A percentile compares a stretch with the other conserved stretches of the same genome.
Conservation (phyloP, 768 basidiomycete species). For the Myochromella boudieri region DNA sequence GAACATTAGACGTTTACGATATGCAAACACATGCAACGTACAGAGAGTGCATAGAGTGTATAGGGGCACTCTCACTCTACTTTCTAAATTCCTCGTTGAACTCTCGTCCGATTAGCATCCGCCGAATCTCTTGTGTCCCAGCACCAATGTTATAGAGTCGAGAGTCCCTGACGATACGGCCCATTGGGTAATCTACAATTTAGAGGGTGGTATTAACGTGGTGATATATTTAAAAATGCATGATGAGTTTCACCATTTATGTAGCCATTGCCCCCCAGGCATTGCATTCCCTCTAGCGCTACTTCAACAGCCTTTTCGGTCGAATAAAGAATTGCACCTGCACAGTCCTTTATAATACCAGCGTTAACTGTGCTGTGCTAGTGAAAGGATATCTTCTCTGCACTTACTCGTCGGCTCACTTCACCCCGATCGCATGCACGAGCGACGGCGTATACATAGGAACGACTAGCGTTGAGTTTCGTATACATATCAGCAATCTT, state of each 20-base stretch:
- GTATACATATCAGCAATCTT: constrained; percentile 96
- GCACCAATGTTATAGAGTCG: constrained; percentile 92
- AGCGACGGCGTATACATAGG: constrained; percentile 93
- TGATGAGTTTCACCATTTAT: constrained; percentile 67
- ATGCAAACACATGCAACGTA: constrained; percentile 11
- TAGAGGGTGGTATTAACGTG: background rate
- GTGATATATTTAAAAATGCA: background rate
- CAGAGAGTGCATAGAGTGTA: constrained; percentile 7
- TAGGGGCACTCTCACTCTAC: constrained; percentile 18
- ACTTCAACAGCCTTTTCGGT: constrained; percentile 93
- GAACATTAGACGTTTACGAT: constrained; percentile 9
- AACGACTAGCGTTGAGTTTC: constrained; percentile 81
- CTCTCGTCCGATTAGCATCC: constrained; percentile 93
- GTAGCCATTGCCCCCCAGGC: constrained; percentile 93
- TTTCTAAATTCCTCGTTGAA: constrained; percentile 70
- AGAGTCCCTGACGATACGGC: constrained; percentile 84
- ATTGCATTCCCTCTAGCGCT: constrained; percentile 89
- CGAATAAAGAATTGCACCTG: constrained; percentile 91
- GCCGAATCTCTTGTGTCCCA: constrained; percentile 93
- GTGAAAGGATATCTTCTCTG: background rate
- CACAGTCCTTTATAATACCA: constrained; percentile 74
- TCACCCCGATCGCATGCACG: constrained; percentile 81
- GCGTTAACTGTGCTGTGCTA: no score
- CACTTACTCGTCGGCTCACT: constrained; percentile 72
- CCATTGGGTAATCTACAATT: constrained; percentile 79